Evolutionary conservation across 371 early-diverging fungal genomes (phyloP).

Genomic region (Rhizomucor pusillus): DNA sequence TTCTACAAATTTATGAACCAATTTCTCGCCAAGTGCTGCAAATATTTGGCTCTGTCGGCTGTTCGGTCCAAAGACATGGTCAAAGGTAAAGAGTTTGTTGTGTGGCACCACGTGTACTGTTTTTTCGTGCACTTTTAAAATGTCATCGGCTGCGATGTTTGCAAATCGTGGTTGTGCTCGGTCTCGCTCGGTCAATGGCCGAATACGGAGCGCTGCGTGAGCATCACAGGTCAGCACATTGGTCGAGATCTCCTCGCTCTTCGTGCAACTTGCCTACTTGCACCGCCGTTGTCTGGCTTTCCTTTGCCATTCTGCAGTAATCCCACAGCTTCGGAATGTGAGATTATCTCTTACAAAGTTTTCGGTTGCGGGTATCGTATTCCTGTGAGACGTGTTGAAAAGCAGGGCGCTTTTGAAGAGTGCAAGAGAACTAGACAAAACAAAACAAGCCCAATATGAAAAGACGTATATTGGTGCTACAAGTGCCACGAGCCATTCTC

Average conservation of each 20-base stretch:
- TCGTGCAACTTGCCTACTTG: slow-evolving; percentile 35
- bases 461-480: slow-evolving; percentile 1
- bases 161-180: slow-evolving; percentile 45
- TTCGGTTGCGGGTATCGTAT: too few species aligned
- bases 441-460: slow-evolving; percentile 4
- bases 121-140: slow-evolving; percentile 33
- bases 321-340: too few species aligned
- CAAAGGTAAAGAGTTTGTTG: slow-evolving; percentile 44
- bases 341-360: too few species aligned
- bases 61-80: slow-evolving; percentile 44
- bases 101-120: slow-evolving; percentile 42
- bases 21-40: slow-evolving; percentile 28
- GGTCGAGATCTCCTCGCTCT: not conserved
- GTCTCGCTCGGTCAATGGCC: slow-evolving; percentile 44
- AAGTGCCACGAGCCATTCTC: not conserved
- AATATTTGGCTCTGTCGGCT: slow-evolving; percentile 43
- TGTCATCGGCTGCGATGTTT: slow-evolving; percentile 27
- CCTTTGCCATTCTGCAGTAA: too few species aligned
- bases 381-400: too few species aligned
- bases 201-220: slow-evolving; percentile 40
- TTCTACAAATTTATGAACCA: slow-evolving; percentile 45
- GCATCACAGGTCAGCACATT: too few species aligned
- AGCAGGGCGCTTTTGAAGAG: too few species aligned
- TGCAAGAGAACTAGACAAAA: not conserved
- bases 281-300: slow-evolving; percentile 14